Percentiles rank a stretch among this genome's conserved stretches.
Evolutionary conservation across 2,329 filamentous ascomycete genomes (phyloP).

Genomic region (Trichoderma breve): DNA sequence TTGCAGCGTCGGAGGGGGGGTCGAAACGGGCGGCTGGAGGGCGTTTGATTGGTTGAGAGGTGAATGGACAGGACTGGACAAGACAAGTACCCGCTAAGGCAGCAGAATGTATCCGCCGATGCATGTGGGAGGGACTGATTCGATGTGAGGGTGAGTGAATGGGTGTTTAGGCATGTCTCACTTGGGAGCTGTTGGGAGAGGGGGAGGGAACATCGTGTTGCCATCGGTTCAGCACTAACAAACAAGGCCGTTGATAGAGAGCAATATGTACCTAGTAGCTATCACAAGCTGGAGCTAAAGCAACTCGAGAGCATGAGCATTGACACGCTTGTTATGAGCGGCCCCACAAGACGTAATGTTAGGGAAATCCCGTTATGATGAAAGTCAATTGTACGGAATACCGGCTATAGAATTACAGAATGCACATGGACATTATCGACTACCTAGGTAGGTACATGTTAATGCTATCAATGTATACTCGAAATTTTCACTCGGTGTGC

Average conservation of each 20-base stretch:
- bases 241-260: neutral
- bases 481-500: neutral
- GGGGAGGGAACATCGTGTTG: neutral
- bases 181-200: neutral
- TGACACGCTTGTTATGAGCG: constrained; percentile 1
- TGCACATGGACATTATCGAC: too few species aligned
- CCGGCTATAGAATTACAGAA: too few species aligned
- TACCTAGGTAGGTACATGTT: neutral
- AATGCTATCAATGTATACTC: neutral
- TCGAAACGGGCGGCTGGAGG: constrained; percentile 7
- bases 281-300: neutral
- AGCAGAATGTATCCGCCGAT: neutral
- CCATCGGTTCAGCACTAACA: neutral
- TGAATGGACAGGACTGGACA: neutral
- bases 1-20: neutral
- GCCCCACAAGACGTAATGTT: neutral
- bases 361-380: neutral
- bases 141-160: neutral
- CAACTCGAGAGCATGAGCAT: neutral
- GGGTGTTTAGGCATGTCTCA: neutral
- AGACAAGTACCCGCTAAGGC: neutral
- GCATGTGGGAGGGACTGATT: neutral
- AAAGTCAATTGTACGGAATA: neutral
- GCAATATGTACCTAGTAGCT: neutral
- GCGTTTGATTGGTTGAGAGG: neutral